phyloP scores from a whole-genome alignment of 495 filamentous ascomycete species.

The Penicillium subrubescens region DNA sequence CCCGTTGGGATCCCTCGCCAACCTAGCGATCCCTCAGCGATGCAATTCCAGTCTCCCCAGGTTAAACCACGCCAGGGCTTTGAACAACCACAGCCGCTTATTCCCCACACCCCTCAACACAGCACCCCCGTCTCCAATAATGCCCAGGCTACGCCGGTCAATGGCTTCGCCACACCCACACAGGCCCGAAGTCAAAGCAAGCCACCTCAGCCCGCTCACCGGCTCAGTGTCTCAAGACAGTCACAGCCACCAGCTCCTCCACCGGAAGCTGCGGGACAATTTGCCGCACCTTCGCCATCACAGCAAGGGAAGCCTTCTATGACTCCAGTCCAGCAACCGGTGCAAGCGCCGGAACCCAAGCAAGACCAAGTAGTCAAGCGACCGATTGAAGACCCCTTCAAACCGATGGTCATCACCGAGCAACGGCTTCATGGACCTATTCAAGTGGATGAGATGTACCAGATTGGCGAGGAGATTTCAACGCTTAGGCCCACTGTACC shows the following conservation, averaged over 20 bases:
- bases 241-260: conserved; percentile 40
- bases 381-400: conserved; percentile 47
- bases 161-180: conserved; percentile 49
- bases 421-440: conserved; percentile 65
- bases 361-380: conserved; percentile 51
- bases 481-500: conserved; percentile 73
- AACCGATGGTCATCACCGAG: conserved; percentile 61
- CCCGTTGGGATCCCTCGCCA: conserved; percentile 37
- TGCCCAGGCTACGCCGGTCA: conserved; percentile 33
- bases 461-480: conserved; percentile 63
- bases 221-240: conserved; percentile 40
- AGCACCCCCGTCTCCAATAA: conserved; percentile 36
- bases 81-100: conserved; percentile 37
- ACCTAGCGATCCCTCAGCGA: conserved; percentile 36
- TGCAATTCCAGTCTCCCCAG: conserved; percentile 46
- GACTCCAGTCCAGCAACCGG: conserved; percentile 47
- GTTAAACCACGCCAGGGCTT: conserved; percentile 37
- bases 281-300: conserved; percentile 38
- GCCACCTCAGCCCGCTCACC: conserved; percentile 40
- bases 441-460: conserved; percentile 59
- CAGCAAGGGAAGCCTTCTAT: conserved; percentile 38
- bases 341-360: conserved; percentile 40
- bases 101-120: conserved; percentile 42
- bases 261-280: conserved; percentile 35
- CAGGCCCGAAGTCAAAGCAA: conserved; percentile 44